Percentiles rank a stretch among this genome's conserved stretches.
phyloP scores from a whole-genome alignment of 1,284 basidiomycete genomes.

The Lentinula novae-zelandiae region DNA sequence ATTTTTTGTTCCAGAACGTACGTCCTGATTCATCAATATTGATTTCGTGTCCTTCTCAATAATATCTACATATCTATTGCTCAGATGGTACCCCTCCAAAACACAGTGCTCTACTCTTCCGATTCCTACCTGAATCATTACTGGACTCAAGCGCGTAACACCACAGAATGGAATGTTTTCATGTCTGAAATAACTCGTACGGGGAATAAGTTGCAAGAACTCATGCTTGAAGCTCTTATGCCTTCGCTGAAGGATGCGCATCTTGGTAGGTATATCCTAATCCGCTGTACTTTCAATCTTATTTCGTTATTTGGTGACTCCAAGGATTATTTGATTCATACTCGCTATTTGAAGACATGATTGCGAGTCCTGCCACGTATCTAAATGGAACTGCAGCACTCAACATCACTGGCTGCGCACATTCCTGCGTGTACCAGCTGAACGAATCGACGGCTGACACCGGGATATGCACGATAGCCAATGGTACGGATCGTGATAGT shows the following conservation, averaged over 20 bases:
- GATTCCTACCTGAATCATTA: constrained; percentile 39
- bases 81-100: constrained; percentile 47
- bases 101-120: constrained; percentile 37
- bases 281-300: background rate
- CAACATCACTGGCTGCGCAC: constrained; percentile 47
- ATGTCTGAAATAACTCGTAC: constrained; percentile 41
- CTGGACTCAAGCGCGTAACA: constrained; percentile 41
- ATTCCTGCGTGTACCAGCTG: constrained; percentile 40
- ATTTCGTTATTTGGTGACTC: constrained; percentile 23
- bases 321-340: constrained; percentile 47
- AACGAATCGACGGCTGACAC: constrained; percentile 29
- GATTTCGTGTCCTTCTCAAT: background rate
- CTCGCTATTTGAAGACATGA: constrained; percentile 51
- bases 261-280: constrained; percentile 23
- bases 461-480: constrained; percentile 35
- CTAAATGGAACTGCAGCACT: constrained; percentile 57
- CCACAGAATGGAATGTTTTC: constrained; percentile 46
- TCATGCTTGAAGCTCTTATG: constrained; percentile 38
- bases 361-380: constrained; percentile 41
- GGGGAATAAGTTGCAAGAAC: constrained; percentile 38
- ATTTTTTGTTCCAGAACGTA: constrained; percentile 46
- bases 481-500: constrained; percentile 46
- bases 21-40: constrained; percentile 13
- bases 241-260: constrained; percentile 30
- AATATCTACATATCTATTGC: background rate